Base-by-base conservation (phyloP, 2,329 filamentous ascomycete genomes). In the Diaporthe humulicola region DNA sequence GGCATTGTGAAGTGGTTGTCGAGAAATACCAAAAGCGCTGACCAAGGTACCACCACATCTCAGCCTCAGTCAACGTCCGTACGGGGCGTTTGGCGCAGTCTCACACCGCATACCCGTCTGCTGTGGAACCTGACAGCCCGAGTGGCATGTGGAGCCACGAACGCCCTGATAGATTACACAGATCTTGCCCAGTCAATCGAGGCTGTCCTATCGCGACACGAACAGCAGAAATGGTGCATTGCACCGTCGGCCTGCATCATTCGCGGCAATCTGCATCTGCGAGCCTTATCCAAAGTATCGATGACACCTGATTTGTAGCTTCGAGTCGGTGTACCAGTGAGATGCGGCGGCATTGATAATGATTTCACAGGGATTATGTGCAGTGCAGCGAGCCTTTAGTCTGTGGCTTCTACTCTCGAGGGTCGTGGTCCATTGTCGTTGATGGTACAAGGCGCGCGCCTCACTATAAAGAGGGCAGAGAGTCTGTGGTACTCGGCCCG, bases 41-140 rank as follows among this genome's bases (percentile, higher is more conserved):
- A 52, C 33, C 33, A 19, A 45, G 48, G 70, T 64, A 28, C 38
- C 28, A 72, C 70, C 45, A 72, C 25, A 61, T 61, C 36, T 64
- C 58, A 72, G 70, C 70, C 57, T 54, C 56, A 50, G 12, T 38
- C 33, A 38, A 28, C 64, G 45, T 48, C 30, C 33, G 45, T 15
- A 54, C 28, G 38, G 33, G 33, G 42, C 42, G 17, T 64, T 64
- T 40, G 64, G 30, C 33, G n/a, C 45, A 25, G 36, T 45, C 57
- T 72, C 19, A 33, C 57, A 56, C 48, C 57, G 48, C 57, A 52
- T 45, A 72, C 57, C 70, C 70, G 70, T 61, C 70, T 72, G 70
- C 38, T 54, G 70, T 72, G 70, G 50, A 72, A 72, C 70, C 57
- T 64, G 70, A 64, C 45, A 64, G 60, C 33, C 48, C 42, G 38